phyloP scores from a whole-genome alignment of 352 stramenopile species.

The Aphanomyces astaci region DNA sequence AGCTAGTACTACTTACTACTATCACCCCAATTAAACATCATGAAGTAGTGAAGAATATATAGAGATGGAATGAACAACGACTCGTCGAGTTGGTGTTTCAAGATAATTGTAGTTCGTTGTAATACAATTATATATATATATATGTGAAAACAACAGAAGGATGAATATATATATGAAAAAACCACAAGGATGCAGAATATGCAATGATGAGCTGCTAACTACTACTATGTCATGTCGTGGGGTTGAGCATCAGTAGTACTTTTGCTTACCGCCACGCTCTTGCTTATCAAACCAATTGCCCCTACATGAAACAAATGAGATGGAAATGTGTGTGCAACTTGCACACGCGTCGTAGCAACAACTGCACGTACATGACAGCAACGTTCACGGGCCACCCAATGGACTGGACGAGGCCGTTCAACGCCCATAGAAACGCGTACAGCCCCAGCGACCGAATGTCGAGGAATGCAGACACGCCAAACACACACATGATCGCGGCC shows the following conservation, averaged over 20 bases:
- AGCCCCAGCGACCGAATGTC: slow-evolving; percentile 53
- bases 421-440: slow-evolving; percentile 58
- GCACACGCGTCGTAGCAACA: slow-evolving; percentile 65
- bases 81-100: too few species aligned
- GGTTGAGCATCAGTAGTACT: background rate
- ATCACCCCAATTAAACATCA: too few species aligned
- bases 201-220: background rate
- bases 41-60: too few species aligned
- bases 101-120: too few species aligned
- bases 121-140: too few species aligned
- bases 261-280: slow-evolving; percentile 47
- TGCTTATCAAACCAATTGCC: slow-evolving; percentile 88
- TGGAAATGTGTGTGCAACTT: too few species aligned
- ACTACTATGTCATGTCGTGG: background rate
- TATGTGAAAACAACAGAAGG: too few species aligned
- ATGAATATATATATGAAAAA: too few species aligned
- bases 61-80: too few species aligned
- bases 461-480: slow-evolving; percentile 47
- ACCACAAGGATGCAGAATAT: too few species aligned
- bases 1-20: too few species aligned
- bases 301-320: slow-evolving; percentile 72
- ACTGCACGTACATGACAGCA: slow-evolving; percentile 70
- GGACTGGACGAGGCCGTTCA: slow-evolving; percentile 79
- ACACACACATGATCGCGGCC: slow-evolving; percentile 42
- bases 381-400: slow-evolving; percentile 68